Percentiles rank a stretch among this genome's conserved stretches.
Conservation (phyloP, 768 basidiomycete species). For the Termitomyces sp. region DNA sequence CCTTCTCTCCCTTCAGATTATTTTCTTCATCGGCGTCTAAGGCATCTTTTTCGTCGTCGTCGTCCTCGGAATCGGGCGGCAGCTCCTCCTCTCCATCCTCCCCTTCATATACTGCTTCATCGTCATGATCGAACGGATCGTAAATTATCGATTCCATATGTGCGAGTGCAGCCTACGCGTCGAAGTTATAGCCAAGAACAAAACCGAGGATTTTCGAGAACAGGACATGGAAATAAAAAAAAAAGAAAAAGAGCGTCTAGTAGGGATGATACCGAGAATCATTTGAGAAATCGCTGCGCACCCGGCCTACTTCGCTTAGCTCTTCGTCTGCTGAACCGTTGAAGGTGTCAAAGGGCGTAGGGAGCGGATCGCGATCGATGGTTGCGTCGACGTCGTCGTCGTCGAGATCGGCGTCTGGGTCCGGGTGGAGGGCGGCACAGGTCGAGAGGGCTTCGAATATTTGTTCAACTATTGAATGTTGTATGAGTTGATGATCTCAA, state of each 20-base stretch:
- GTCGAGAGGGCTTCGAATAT: conserved; percentile 85
- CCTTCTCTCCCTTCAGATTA: not conserved
- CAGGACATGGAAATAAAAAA: not conserved
- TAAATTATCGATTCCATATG: conserved; percentile 80
- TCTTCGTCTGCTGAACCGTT: conserved; percentile 59
- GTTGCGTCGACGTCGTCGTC: conserved; percentile 40
- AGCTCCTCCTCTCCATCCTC: conserved; percentile 6
- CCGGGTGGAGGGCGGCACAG: conserved; percentile 85
- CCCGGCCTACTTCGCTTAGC: conserved; percentile 84
- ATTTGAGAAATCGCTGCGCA: conserved; percentile 85
- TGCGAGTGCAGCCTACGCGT: conserved; percentile 64
- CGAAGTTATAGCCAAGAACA: not conserved
- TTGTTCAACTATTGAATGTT: conserved; percentile 51
- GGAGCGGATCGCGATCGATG: conserved; percentile 31
- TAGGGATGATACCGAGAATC: conserved; percentile 78
- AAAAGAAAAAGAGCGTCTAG: conserved; percentile 45
- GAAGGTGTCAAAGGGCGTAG: conserved; percentile 44
- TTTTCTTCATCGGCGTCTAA: conserved; percentile 4
- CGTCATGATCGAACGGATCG: conserved; percentile 32
- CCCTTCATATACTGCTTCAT: not conserved
- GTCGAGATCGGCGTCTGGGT: conserved; percentile 34
- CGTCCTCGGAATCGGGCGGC: conserved; percentile 2
- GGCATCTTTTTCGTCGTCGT: not conserved
- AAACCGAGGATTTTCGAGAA: not conserved
- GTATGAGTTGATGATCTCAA: not conserved